Evolutionary conservation across 2,329 filamentous ascomycete genomes (phyloP), one percentile per base, ranked within the genome.

Genomic region (Colletotrichum lini): DNA sequence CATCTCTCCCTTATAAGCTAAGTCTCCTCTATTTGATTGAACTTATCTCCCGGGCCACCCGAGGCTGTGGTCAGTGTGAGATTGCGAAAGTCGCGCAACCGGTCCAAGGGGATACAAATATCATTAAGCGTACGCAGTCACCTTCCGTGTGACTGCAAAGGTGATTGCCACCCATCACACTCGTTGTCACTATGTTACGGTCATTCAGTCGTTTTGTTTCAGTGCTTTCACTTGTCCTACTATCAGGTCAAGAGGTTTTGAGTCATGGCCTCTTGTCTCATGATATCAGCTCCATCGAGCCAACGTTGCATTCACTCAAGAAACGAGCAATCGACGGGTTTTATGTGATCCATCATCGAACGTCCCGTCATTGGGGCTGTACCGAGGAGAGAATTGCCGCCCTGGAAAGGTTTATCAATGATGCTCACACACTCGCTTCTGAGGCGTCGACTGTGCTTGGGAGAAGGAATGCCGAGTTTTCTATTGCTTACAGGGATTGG

Each of bases 401-500:
- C 10, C 2, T 66, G 35, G 10, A 21, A 15, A 16, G 30, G 5
- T 30, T 26, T 2, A 8, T 66, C 13, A 45, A 30, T 2, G 64
- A 66, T 16, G 35, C 64, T 0, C 64, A 53, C 16, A 21, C 45
- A n/a, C 42, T 66, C 23, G 64, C 64, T 13, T 52, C 21, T 0
- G 53, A 45, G 21, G 64, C 64, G 9, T 60, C 64, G 2, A 52
- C 18, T 13, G 53, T 35, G 45, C 64, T 66, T 1, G 64, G 35
- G 4, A 30, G 45, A 21, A 49, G 26, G 13, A 21, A 60, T 4
- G 42, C 64, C 0, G 64, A 60, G 44, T 38, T 26, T 3, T 66
- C 64, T 3, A 35, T 35, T 13, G 64, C 64, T n/a, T n/a, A n/a
- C n/a, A n/a, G n/a, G n/a, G n/a, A 52, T 10, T 66, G 64, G 64